Base-by-base conservation (phyloP, 768 basidiomycete species). In the Brasilioporus rufonigricans region DNA sequence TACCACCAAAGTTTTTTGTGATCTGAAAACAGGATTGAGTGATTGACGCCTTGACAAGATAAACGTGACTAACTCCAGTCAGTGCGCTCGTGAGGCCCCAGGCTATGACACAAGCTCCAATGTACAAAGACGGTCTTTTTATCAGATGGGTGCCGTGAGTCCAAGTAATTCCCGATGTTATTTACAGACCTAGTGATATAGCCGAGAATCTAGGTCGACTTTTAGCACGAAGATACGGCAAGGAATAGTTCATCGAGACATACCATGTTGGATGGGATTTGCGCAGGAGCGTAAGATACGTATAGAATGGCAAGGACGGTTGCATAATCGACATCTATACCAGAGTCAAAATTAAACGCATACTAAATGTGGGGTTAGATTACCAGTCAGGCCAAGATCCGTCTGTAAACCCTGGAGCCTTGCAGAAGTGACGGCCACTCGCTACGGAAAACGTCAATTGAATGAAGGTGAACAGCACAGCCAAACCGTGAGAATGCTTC, bases 231-330 rank as follows among this genome's bases (percentile, higher is more conserved):
- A 10, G 12, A 31, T 31, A n/a, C 12, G 4, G n/a, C n/a, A n/a
- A 16, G 18, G 31, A 21, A 9, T 1, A 23, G 33, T 5, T 21
- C 14, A 24, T 44, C 1, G 19, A 45, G 10, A 39, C 72, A 18
- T 56, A 80, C 84, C 80, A 87, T 85, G 61, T 85, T 87, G 1
- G 81, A 85, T 1, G 85, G 85, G 50, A 87, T 78, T 59, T 86
- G 84, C 14, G 81, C 79, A 3, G 84, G 84, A 35, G 79, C 79
- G 55, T 87, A 85, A 1, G 82, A 81, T 2, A 73, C 85, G 56
- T 77, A 84, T 24, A 84, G 72, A 43, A 80, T 70, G 1, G 82
- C 81, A 14, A 84, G 67, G 23, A 82, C 70, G 4, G 78, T 77
- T 23, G 73, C 71, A 60, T 84, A 84, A 61, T 83, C 76, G 16